A percentile compares a stretch with the other conserved stretches of the same genome.
These are phyloP conservation scores for Chondrostereum purpureum DNA, from an alignment of 1,284 basidiomycete species.

Conservation along the genomic window DNA sequence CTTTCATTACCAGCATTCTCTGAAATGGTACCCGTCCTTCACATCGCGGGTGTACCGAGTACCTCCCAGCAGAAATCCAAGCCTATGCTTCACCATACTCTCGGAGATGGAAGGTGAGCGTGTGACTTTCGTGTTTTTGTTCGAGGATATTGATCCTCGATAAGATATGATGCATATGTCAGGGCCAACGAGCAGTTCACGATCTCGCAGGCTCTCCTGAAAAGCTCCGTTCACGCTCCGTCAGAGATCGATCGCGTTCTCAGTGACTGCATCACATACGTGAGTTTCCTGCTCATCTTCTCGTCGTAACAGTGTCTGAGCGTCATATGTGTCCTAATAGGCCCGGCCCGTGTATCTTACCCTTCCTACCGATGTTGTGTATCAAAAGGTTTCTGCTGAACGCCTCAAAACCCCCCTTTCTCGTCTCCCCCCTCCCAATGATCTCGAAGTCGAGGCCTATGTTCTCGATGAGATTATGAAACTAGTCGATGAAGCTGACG, in stretches of 20 bases:
- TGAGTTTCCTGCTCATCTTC: constrained; percentile 27
- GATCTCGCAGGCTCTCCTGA: constrained; percentile 59
- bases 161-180: constrained; percentile 73
- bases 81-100: constrained; percentile 78
- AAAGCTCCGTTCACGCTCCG: constrained; percentile 46
- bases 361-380: constrained; percentile 82
- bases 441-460: constrained; percentile 57
- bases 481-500: constrained; percentile 53
- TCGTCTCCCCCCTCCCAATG: constrained; percentile 42
- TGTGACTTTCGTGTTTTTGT: not conserved
- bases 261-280: constrained; percentile 61
- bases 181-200: constrained; percentile 77
- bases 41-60: constrained; percentile 85
- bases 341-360: constrained; percentile 86
- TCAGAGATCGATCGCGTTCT: constrained; percentile 80
- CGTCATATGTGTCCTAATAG: constrained; percentile 29
- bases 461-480: constrained; percentile 71
- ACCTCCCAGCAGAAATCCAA: constrained; percentile 64
- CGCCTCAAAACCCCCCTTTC: constrained; percentile 62
- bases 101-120: constrained; percentile 71
- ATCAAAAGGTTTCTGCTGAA: constrained; percentile 59
- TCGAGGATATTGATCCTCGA: constrained; percentile 2
- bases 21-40: constrained; percentile 89
- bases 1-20: constrained; percentile 60
- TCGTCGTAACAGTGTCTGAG: not conserved